phyloP scores from a whole-genome alignment of 2,329 filamentous ascomycete species.

The Bipolaris gigantea region DNA sequence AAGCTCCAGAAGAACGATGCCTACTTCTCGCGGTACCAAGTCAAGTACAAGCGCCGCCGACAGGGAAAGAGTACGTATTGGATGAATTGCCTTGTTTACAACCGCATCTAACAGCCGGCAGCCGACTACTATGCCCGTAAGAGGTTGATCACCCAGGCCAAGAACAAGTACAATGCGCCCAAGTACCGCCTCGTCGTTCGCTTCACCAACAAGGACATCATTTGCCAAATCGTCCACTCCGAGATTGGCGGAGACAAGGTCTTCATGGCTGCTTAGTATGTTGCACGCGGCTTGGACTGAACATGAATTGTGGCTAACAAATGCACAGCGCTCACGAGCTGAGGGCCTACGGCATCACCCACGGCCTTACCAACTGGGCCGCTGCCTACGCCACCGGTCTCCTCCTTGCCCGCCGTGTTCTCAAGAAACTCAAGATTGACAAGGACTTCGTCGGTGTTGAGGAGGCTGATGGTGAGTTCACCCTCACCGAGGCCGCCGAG shows the following conservation, averaged over 20 bases:
- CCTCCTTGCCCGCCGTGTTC: conserved; percentile 91
- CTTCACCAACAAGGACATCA: conserved; percentile 99
- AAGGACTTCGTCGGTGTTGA: conserved; percentile 93
- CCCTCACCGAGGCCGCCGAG: conserved; percentile 91
- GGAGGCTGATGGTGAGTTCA: conserved; percentile 95
- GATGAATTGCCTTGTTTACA: background rate
- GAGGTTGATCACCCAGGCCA: conserved; percentile 99
- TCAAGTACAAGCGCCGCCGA: conserved; percentile 98
- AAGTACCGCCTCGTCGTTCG: conserved; percentile 99
- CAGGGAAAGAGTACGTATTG: conserved; percentile 90
- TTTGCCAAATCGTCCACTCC: conserved; percentile 94
- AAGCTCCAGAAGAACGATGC: conserved; percentile 97
- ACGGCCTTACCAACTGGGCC: conserved; percentile 99
- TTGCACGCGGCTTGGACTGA: background rate
- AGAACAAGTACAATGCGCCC: conserved; percentile 99
- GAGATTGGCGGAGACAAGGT: conserved; percentile 99
- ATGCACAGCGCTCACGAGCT: conserved; percentile 77
- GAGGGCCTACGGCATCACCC: conserved; percentile 93
- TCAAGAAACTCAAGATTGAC: conserved; percentile 95
- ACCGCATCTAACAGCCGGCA: conserved; percentile 62
- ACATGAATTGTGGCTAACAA: conserved; percentile 9
- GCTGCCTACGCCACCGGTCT: conserved; percentile 97
- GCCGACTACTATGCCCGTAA: conserved; percentile 99
- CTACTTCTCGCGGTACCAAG: conserved; percentile 99
- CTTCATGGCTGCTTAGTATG: conserved; percentile 56